Base-by-base conservation (phyloP, 176 grass and related monocot species). In the Alloteropsis semialata region DNA sequence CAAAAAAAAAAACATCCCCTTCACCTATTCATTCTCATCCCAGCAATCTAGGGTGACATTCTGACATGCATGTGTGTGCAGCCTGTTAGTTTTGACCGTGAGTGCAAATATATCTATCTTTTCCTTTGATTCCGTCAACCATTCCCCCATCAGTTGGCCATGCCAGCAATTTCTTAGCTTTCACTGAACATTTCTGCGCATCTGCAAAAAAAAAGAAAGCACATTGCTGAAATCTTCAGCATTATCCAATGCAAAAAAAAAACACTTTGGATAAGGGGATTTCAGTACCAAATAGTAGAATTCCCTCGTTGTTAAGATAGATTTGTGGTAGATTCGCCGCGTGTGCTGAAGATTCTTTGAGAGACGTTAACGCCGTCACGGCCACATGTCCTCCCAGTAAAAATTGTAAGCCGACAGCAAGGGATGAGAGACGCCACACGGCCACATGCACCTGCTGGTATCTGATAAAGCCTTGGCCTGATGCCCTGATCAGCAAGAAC, bases 351-450 rank as follows among this genome's bases (percentile, higher is more conserved):
- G 25, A 61, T 62, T 77, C 25, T 77, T 60, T 13, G 12, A 28
- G 25, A 77, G 38, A 62, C 41, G 57, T 22, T 30, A 50, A 11
- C 18, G 19, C 25, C 25, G 28, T 77, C 38, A 46, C 13, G 10
- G 25, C 34, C 73, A 13, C 39, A 5, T 16, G 56, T 56, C 12
- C 37, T 28, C 8, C 15, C 27, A 22, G 60, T 57, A 10, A n/a
- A n/a, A n/a, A 21, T 63, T 71, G 72, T 8, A 19, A 22, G 69
- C 87, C 63, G 62, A 89, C 63, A 61, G 10, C 36, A 81, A 13
- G 69, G 69, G 48, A 89, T 38, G 70, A 84, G 60, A 74, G 33
- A 56, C 79, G 32, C 44, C 80, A 69, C 73, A 21, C 12, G 70
- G 48, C 22, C 77, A 85, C 82, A 81, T 60, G 87, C 62, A 43